Evolutionary conservation across 805 yeast genomes (phyloP).

Genomic region (Yarrowia sp.): DNA sequence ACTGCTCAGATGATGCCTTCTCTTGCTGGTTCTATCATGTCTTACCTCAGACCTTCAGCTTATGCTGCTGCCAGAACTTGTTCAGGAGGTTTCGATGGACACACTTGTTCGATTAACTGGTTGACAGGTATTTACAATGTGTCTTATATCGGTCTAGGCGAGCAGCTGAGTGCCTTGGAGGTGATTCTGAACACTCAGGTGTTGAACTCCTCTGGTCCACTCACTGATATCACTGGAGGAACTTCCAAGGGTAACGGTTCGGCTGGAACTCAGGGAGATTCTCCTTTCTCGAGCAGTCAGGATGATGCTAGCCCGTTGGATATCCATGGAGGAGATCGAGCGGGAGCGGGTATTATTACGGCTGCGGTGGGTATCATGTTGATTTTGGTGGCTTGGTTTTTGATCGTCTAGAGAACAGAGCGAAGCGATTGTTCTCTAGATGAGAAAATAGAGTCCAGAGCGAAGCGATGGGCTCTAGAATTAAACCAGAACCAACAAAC

Average conservation of each 20-base stretch:
- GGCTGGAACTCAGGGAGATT: slow-evolving; percentile 53
- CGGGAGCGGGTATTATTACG: slow-evolving; percentile 88
- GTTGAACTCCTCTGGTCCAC: slow-evolving; percentile 51
- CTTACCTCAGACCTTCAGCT: slow-evolving; percentile 54
- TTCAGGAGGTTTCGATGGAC: slow-evolving; percentile 82
- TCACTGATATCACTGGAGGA: slow-evolving; percentile 64
- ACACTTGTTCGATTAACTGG: slow-evolving; percentile 90
- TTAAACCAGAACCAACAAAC: too few species aligned
- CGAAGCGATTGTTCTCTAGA: too few species aligned
- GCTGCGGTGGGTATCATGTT: slow-evolving; percentile 60
- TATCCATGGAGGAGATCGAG: slow-evolving; percentile 65
- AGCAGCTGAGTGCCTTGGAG: slow-evolving; percentile 85
- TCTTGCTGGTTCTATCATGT: slow-evolving; percentile 41
- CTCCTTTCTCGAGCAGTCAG: background rate
- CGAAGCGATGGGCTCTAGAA: too few species aligned
- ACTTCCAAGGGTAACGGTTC: slow-evolving; percentile 63
- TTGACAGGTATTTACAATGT: slow-evolving; percentile 63
- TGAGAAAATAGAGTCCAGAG: too few species aligned
- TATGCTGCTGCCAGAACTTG: slow-evolving; percentile 77
- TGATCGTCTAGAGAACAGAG: slow-evolving; percentile 42
- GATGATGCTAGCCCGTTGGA: slow-evolving; percentile 31
- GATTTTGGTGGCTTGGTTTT: slow-evolving; percentile 73
- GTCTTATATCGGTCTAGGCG: slow-evolving; percentile 72
- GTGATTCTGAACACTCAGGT: slow-evolving; percentile 43
- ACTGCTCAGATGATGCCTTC: slow-evolving; percentile 71